Conservation (phyloP, 305 asterid genomes). For the Solanum hybrid region DNA sequence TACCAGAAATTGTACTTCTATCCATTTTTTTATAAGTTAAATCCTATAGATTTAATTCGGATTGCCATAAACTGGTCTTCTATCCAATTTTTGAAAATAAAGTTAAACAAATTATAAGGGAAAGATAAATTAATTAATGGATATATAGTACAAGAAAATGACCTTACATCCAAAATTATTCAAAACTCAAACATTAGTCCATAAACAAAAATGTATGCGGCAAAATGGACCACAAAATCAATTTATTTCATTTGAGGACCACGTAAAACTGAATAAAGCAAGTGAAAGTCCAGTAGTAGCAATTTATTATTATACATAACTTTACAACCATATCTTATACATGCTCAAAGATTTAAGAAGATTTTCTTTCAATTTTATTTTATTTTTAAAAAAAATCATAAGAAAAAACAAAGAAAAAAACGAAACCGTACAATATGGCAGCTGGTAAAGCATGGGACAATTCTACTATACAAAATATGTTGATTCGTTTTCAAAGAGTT, state of each 20-base stretch:
- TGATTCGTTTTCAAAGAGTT: constrained; percentile 1
- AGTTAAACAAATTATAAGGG: neutral
- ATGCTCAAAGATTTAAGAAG: constrained; percentile 4
- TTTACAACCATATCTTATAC: neutral
- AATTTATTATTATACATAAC: neutral
- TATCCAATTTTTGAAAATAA: neutral
- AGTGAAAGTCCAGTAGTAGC: neutral
- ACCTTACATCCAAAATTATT: neutral
- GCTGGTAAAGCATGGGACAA: neutral
- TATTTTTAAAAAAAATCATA: neutral
- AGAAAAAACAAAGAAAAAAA: neutral
- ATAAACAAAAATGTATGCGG: neutral
- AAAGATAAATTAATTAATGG: neutral
- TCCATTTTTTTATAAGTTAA: neutral
- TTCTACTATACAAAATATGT: neutral
- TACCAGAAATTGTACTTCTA: neutral
- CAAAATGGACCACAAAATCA: neutral
- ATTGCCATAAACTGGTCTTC: neutral
- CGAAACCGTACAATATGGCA: neutral
- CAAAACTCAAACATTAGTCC: neutral
- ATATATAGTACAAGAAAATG: neutral
- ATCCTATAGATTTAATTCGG: neutral
- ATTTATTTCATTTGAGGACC: neutral
- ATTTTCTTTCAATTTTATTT: neutral
- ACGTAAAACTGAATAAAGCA: neutral